Base-by-base conservation (phyloP, 495 filamentous ascomycete genomes). In the Penicillium paxilli region DNA sequence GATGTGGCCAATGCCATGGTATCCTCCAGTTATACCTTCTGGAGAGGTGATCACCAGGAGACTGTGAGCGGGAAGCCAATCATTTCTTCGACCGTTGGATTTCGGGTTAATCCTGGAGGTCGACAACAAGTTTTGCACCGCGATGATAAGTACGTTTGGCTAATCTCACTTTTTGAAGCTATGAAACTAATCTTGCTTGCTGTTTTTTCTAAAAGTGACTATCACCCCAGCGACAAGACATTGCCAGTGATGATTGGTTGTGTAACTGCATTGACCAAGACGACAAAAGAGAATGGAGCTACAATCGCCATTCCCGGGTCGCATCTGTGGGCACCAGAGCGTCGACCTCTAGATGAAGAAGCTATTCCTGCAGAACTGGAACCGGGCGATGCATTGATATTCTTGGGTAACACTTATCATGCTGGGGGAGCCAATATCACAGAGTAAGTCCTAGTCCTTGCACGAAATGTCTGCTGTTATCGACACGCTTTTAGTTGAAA, bases 221-320 rank as follows among this genome's bases (percentile, higher is more conserved):
- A 61, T 17, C 54, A 61, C 17, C 54, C 54, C 4, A 47, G 47
- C 42, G 44, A 51, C 30, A 49, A 44, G n/a, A 14, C 32, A 37
- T 25, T 57, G 14, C 54, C 58, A 7, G 54, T 57, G 16, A 61
- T 61, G 58, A 61, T 61, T n/a, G 58, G 58, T 6, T 57, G 54
- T 47, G 54, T 61, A 7, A 57, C 54, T 5, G 65, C 59, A 20
- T 47, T 54, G 48, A 73, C 62, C 11, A 68, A 60, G 44, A 68
- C 64, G 1, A 73, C 70, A 8, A 66, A 61, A 42, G 58, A 60
- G 25, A 80, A 80, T 49, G 77, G 77, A 17, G 76, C 76, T 14
- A 80, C 77, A 0, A 63, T 73, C 8, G 65, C 76, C 24, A 72
- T 79, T 48, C 76, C 75, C 0, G 71, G 73, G 6, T 67, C 60